A percentile compares a stretch with the other conserved stretches of the same genome.
phyloP scores from a whole-genome alignment of 2,329 filamentous ascomycete genomes.

The Neoscytalidium dimidiatum region DNA sequence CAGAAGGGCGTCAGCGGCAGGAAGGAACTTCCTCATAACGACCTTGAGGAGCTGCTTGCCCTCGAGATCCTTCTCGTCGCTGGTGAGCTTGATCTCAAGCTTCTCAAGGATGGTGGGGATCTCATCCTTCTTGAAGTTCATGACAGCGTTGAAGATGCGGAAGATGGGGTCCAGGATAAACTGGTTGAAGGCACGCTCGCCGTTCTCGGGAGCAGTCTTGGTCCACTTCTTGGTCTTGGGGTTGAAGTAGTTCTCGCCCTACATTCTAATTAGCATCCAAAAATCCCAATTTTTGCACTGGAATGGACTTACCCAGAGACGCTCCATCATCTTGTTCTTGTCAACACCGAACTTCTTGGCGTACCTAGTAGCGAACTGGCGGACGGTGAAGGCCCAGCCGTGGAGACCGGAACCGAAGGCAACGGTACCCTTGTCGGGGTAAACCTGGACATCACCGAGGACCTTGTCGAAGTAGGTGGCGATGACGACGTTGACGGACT shows the following conservation, averaged over 20 bases:
- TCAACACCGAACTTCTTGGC: constrained; percentile 99
- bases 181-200: constrained; percentile 99
- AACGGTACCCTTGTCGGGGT: constrained; percentile 95
- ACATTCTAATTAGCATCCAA: constrained; percentile 26
- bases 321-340: constrained; percentile 99
- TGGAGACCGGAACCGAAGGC: constrained; percentile 99
- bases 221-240: constrained; percentile 99
- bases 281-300: neutral
- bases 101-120: constrained; percentile 80
- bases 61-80: constrained; percentile 88
- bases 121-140: constrained; percentile 99
- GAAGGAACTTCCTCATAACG: constrained; percentile 98
- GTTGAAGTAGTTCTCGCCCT: constrained; percentile 99
- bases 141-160: constrained; percentile 95
- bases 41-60: constrained; percentile 98
- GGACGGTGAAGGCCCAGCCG: constrained; percentile 99
- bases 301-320: constrained; percentile 78
- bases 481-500: constrained; percentile 99
- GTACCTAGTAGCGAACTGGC: constrained; percentile 94
- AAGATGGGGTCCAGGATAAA: constrained; percentile 99
- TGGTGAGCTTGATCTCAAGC: constrained; percentile 87
- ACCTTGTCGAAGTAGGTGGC: constrained; percentile 97
- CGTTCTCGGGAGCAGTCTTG: constrained; percentile 79
- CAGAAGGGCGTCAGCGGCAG: constrained; percentile 93
- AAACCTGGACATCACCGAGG: constrained; percentile 97